Conservation (phyloP, 768 basidiomycete genomes). For the Cystobasidiopsis lactophilus region DNA sequence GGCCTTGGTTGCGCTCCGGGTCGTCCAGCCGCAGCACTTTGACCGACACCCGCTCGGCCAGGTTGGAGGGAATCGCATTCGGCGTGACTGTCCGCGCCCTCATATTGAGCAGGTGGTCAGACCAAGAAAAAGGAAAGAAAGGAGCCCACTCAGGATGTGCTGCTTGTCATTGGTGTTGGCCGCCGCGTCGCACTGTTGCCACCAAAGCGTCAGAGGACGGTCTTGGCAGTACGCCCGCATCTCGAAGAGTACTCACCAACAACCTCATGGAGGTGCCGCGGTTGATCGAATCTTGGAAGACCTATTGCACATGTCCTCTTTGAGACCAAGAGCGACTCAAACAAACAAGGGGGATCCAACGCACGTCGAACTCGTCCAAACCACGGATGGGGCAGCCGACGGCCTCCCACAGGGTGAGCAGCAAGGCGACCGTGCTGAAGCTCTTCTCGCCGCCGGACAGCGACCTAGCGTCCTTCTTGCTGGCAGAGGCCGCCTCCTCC, state of each 20-base stretch:
- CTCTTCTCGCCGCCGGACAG: conserved; percentile 48
- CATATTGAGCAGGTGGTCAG: too few species aligned
- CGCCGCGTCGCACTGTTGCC: conserved; percentile 60
- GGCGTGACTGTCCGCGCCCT: not conserved
- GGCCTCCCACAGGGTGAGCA: conserved; percentile 89
- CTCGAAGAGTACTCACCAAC: conserved; percentile 39
- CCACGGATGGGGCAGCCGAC: conserved; percentile 85
- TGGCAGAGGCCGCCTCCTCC: conserved; percentile 5
- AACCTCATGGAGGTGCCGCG: conserved; percentile 81
- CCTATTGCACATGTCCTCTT: not conserved
- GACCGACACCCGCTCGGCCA: conserved; percentile 48
- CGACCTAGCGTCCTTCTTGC: conserved; percentile 20
- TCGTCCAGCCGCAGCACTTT: conserved; percentile 46
- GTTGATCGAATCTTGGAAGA: conserved; percentile 23
- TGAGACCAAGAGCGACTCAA: not conserved
- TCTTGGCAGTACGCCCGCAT: not conserved
- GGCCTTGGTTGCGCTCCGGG: conserved; percentile 11
- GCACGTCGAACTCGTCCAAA: conserved; percentile 97
- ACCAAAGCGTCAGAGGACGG: conserved; percentile 5
- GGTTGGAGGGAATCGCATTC: conserved; percentile 15
- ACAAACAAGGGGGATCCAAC: conserved; percentile 48
- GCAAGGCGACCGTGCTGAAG: conserved; percentile 80
- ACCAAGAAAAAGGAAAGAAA: too few species aligned
- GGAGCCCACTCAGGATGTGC: not conserved
- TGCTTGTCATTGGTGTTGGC: conserved; percentile 57